Evolutionary conservation across 805 yeast genomes (phyloP), one percentile per base, ranked within the genome.

Genomic region (Saccharomycopsis vini): DNA sequence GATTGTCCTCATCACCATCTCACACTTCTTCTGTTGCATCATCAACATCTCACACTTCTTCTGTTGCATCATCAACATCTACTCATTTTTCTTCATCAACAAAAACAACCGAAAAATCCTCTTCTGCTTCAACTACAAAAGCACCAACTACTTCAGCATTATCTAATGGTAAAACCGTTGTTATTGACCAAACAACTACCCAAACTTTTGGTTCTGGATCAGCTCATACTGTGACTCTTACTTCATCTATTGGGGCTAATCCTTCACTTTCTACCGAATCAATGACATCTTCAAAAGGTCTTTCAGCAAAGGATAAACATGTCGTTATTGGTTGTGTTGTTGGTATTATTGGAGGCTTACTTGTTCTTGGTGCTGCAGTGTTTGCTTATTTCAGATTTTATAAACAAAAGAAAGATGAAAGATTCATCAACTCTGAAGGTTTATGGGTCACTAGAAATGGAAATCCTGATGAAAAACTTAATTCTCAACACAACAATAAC

Each of bases 311-410:
- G 40, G 61, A 72, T 46, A 67, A 73, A 43, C 71, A 71, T 44
- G 70, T 80, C 29, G 75, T 81, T 20, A 70, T 79, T 42, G 88
- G 88, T 32, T 78, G 79, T 46, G 80, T 76, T 23, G 80, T 81
- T 4, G 88, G 88, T 44, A 71, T 82, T 12, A 85, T 85, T 42
- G 77, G 79, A 1, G 84, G 89, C 2, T 50, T 73, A 0, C 56
- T 78, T n/a, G 59, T 68, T 2, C 44, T 67, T 33, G 67, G 66
- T 4, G 66, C 60, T 5, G 60, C 63, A n/a, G 61, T 58, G 5
- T 60, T 47, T 36, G 43, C 42, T n/a, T 49, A 44, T 31, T 46
- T 40, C 46, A 40, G 45, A 10, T 43, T 47, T 32, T 49, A 45
- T 23, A 43, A 44, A 13, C 34, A 24, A 18, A 40, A 35, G 23